Evolutionary conservation across 306 rosid genomes (phyloP).

Genomic region (Urtica urens): DNA sequence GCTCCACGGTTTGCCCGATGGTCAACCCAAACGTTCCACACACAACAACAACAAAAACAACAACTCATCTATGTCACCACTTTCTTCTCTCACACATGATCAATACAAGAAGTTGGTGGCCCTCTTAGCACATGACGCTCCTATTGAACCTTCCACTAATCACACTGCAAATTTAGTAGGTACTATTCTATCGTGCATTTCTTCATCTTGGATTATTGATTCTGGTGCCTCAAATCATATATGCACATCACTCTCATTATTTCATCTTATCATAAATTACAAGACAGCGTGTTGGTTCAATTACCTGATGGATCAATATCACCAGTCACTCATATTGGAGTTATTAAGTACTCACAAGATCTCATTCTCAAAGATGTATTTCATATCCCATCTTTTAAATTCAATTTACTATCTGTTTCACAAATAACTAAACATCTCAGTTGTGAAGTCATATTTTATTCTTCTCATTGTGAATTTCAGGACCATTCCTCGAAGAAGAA

Average conservation of each 20-base stretch:
- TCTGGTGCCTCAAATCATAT: slow-evolving; percentile 5
- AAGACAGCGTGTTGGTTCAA: background rate
- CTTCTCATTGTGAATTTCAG: too few species aligned
- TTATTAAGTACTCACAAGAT: too few species aligned
- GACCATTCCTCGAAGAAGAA: too few species aligned
- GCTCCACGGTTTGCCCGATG: slow-evolving; percentile 7
- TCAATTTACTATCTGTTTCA: too few species aligned
- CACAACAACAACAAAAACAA: background rate
- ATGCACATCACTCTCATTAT: background rate
- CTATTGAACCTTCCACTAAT: background rate
- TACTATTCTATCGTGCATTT: background rate
- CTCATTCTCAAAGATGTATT: too few species aligned
- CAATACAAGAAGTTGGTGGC: too few species aligned
- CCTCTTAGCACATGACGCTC: background rate
- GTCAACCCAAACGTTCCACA: too few species aligned
- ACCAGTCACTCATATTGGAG: background rate
- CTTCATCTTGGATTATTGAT: slow-evolving; percentile 5
- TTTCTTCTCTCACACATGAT: too few species aligned
- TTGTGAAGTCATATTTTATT: background rate
- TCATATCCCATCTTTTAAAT: too few species aligned
- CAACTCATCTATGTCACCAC: too few species aligned
- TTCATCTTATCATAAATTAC: background rate
- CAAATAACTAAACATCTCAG: too few species aligned
- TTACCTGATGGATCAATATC: background rate
- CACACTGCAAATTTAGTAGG: background rate